Evolutionary conservation across 768 basidiomycete species (phyloP), one percentile per base, ranked within the genome.

Genomic region (Trametes cingulata): DNA sequence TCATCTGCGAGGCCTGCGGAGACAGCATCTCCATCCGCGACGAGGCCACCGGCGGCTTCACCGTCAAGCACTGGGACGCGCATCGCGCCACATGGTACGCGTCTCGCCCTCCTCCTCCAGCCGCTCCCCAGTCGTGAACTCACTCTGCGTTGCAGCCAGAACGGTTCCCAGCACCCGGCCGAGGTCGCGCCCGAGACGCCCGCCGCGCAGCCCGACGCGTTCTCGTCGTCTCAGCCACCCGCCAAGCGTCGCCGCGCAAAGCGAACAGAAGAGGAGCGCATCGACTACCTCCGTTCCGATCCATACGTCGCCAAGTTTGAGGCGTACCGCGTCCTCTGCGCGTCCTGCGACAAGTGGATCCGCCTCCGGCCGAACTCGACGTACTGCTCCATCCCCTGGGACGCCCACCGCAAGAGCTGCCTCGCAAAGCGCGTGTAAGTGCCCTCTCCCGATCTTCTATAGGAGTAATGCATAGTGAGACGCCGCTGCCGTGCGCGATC

Each of bases 381-480:
- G 0, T 93, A 91, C 67, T 93, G 90, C 68, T 88, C 85, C n/a
- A 91, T 92, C 54, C 90, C 90, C 0, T 92, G 90, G 90, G 89
- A 91, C 69, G 90, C 90, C 3, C 90, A 92, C 68, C 77, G 90
- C 41, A 91, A 90, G 76, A 89, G 87, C 69, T 91, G 90, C 73
- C 74, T 92, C 46, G 85, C 88, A 1, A 91, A 89, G 76, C 88
- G 89, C 72, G 81, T 84, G 89, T 88, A 69, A 61, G 85, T 76
- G 22, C 24, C 35, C 8, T 39, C 14, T 35, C 35, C 14, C 17
- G 19, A n/a, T 40, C 20, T 42, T 35, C 3, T n/a, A 9, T 35
- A 10, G 6, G 10, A 39, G 40, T 15, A 47, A 19, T 19, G 29
- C 6, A 39, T 62, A 52, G 25, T 61, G 50, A 58, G 54, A 13